Base-by-base conservation (phyloP, 2,329 filamentous ascomycete species). In the Fusarium sp. region DNA sequence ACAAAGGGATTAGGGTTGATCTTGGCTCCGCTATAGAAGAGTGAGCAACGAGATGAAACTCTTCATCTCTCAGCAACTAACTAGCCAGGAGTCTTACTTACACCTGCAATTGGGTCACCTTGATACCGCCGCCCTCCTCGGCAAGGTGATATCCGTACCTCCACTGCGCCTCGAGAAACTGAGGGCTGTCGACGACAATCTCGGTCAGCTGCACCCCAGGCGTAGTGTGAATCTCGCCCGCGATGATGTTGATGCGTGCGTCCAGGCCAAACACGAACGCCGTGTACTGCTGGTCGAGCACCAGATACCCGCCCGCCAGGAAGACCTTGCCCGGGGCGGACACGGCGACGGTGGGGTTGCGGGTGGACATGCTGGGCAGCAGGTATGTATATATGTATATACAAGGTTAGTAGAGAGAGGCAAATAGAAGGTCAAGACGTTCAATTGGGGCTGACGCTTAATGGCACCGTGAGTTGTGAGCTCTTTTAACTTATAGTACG, bases 321-420 rank as follows among this genome's bases (percentile, higher is more conserved):
- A 99, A 87, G 65, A 99, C 96, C 83, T 99, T 99, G 73, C 96
- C 96, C 16, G 96, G 96, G 20, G 96, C 95, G 68, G 96, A 98
- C 71, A 97, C 88, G 76, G 90, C 90, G 51, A 81, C 75, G 53
- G 82, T 81, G 67, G 79, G 77, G 74, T 79, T 76, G 33, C 65
- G 64, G 42, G 64, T 61, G 42, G 73, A 55, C 74, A 74, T 72
- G 60, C 31, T 53, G 34, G 38, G 25, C n/a, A 9, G 11, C 49
- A 29, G 7, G 14, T 3, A 40, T 10, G 20, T 46, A 16, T 16
- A 27, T 46, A 25, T 3, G 9, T 2, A 6, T 44, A 16, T 46
- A 46, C 10, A 46, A 23, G 10, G 14, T 46, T 23, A 51, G 23
- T 20, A 11, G 16, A 36, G 8, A 16, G 18, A 6, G 9, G 18